phyloP scores from a whole-genome alignment of 2,329 filamentous ascomycete species.

The Ceratocystis harringtonii region DNA sequence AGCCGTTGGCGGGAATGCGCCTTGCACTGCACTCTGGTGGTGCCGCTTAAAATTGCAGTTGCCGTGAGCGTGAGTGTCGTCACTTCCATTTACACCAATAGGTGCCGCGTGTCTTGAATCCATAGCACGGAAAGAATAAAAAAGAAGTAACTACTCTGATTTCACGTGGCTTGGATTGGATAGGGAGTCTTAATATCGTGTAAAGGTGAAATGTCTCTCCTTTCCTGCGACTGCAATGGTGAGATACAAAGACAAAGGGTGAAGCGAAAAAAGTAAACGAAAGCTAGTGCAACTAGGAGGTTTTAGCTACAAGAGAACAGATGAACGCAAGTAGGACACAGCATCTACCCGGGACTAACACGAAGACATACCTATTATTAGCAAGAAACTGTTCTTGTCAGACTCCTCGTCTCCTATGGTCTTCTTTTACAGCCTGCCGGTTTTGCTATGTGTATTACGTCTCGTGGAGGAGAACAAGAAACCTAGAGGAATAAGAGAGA shows the following conservation, averaged over 20 bases:
- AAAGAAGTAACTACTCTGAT: not conserved
- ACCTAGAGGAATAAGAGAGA: not conserved
- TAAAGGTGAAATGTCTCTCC: not conserved
- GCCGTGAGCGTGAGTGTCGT: not conserved
- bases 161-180: not conserved
- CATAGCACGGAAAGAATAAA: not conserved
- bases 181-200: not conserved
- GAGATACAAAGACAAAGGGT: not conserved
- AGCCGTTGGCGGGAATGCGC: no score
- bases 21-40: not conserved
- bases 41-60: not conserved
- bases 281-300: not conserved
- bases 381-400: not conserved
- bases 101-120: not conserved
- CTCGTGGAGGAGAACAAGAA: not conserved
- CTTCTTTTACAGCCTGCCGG: not conserved
- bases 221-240: not conserved
- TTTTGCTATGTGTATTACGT: not conserved
- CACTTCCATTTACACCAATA: not conserved
- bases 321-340: not conserved
- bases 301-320: not conserved
- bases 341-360: no score
- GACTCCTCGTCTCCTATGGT: not conserved
- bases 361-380: no score
- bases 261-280: not conserved